Evolutionary conservation across 495 filamentous ascomycete genomes (phyloP), one percentile per base, ranked within the genome.

Genomic region (Neurospora sp.): DNA sequence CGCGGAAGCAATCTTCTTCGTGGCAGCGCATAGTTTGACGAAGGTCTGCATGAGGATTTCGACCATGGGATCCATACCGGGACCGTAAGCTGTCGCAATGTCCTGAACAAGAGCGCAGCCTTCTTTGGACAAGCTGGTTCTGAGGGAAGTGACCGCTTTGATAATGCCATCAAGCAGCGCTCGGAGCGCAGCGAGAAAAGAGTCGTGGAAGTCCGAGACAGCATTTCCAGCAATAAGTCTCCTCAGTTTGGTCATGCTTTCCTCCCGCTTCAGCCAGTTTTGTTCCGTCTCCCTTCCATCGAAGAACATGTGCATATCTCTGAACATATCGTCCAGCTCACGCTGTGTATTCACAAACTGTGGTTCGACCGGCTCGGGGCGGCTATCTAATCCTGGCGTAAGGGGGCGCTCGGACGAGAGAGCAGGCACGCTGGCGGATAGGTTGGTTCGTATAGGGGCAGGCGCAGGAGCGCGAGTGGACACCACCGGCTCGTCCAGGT

Each of bases 221-320:
- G 91, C 93, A 81, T 98, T 99, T 59, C 96, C 96, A 70, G 89
- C 90, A 10, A 91, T 89, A 20, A 98, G 85, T 75, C 90, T 88
- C 39, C 95, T 90, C 11, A 98, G 80, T 72, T 92, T 93, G 23
- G 87, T 85, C 37, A 92, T 85, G 77, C 86, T 91, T 82, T 94
- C 91, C 76, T 98, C 95, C 79, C 96, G 87, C 71, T 89, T 88
- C 77, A 91, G 77, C 94, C 96, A 99, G 77, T 99, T 99, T 37
- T 90, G 86, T 77, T 98, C 96, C 0, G 92, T 89, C 82, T 99
- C 96, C 77, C 87, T 93, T 46, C 94, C 95, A 75, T 98, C 94
- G 76, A 98, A 98, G 77, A 84, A 86, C 40, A 86, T 86, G 39
- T 89, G 83, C 93, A 99, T 97, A 12, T 90, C 89, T 48, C 87